Evolutionary conservation across 2,329 filamentous ascomycete genomes (phyloP), one percentile per base, ranked within the genome.

Genomic region (Fusarium miscanthi): DNA sequence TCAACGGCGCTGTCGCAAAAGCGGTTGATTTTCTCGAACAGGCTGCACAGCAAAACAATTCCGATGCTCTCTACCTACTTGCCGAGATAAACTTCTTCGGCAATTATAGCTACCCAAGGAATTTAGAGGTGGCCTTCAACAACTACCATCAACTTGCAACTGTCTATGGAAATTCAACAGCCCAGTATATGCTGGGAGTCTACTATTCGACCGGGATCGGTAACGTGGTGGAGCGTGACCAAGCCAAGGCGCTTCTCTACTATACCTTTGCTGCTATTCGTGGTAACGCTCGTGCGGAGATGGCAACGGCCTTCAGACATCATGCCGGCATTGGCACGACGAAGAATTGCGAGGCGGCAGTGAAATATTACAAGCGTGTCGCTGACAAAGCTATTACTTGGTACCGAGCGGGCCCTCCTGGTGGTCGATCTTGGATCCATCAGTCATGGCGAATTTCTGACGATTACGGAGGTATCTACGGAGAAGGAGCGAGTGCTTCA

Each of bases 81-180:
- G 96, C 94, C 23, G 94, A 99, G 80, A 92, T 99, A 87, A 97
- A 97, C 84, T 98, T 98, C 82, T 94, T 96, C 78, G 96, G 96
- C 80, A 98, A 98, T 82, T 97, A 92, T 82, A 93, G 93, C 27
- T 89, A 98, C 78, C 95, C 95, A 4, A 88, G 92, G 72, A 91
- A 98, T 79, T 94, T 97, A 75, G 86, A 88, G 37, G 87, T 89
- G 52, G 94, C 96, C 0, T 97, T 97, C 80, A 86, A 88, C 73
- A 89, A 94, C 84, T 99, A 98, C 82, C 86, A 93, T 70, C 87
- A 91, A 69, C 87, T 99, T 59, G 94, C 95, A 6, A 87, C 87
- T 23, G 81, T 91, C 66, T 89, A 92, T 73, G 96, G 95, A 48
- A 98, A 99, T 81, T 92, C 90, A 73, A 97, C 95, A 17, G 96